These are phyloP conservation scores for Penicillium sp. DNA, from an alignment of 2,329 filamentous ascomycete species.

Conservation along the genomic window DNA sequence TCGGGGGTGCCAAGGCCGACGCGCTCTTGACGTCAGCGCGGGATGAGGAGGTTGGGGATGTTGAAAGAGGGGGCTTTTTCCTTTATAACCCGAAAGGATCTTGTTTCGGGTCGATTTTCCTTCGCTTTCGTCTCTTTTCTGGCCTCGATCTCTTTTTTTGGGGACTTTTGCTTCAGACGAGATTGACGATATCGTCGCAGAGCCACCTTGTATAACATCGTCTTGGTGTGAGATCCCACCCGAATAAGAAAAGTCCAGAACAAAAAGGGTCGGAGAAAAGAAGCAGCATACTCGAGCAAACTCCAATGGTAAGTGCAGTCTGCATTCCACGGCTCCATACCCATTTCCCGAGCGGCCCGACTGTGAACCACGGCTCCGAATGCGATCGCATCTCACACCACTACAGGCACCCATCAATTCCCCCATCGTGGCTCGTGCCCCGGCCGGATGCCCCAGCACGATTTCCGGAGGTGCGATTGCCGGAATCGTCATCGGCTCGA, in stretches of 20 bases:
- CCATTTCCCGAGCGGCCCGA: neutral
- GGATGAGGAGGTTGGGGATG: conserved; percentile 15
- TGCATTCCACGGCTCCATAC: conserved; percentile 1
- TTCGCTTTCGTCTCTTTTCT: neutral
- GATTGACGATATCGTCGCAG: neutral
- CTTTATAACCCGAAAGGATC: neutral
- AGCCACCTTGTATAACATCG: neutral
- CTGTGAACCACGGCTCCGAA: conserved; percentile 11
- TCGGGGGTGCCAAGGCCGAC: conserved; percentile 13
- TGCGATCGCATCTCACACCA: neutral
- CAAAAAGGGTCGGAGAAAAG: neutral
- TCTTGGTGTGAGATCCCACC: neutral
- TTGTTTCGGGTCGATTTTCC: neutral
- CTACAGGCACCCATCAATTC: conserved; percentile 20
- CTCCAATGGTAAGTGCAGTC: conserved; percentile 6
- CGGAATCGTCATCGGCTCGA: conserved; percentile 42
- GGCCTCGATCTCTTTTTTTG: neutral
- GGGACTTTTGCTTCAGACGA: neutral
- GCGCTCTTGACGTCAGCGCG: conserved; percentile 22
- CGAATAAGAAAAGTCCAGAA: neutral
- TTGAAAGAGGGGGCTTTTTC: neutral
- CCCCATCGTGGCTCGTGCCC: conserved; percentile 24
- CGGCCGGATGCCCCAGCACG: conserved; percentile 28
- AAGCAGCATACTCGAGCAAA: neutral
- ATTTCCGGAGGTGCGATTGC: conserved; percentile 39